phyloP scores from a whole-genome alignment of 1,284 basidiomycete species.

The Pascua guehoae region DNA sequence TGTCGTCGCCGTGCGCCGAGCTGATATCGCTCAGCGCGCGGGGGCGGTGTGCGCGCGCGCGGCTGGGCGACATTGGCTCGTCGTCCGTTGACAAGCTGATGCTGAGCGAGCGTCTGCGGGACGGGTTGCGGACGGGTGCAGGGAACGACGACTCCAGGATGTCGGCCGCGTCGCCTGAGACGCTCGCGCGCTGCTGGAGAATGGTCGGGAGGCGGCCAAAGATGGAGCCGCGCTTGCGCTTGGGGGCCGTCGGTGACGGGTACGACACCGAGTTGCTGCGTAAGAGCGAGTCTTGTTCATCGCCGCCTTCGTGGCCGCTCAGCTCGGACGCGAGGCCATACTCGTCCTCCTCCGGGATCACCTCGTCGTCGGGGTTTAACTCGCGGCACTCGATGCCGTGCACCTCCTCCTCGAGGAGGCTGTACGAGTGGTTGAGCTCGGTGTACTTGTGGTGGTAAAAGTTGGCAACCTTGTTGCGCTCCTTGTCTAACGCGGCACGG shows the following conservation, averaged over 20 bases:
- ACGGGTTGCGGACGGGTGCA: slow-evolving; percentile 16
- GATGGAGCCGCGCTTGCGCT: slow-evolving; percentile 19
- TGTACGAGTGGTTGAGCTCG: slow-evolving; percentile 64
- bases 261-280: slow-evolving; percentile 3
- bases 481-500: slow-evolving; percentile 70
- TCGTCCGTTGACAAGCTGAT: slow-evolving; percentile 1
- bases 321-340: not conserved
- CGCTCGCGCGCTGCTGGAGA: slow-evolving; percentile 5
- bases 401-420: slow-evolving; percentile 65
- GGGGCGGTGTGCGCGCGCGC: slow-evolving; percentile 2
- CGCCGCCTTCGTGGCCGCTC: slow-evolving; percentile 56
- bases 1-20: slow-evolving; percentile 19
- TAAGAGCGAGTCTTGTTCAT: slow-evolving; percentile 45
- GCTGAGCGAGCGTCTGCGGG: slow-evolving; percentile 16
- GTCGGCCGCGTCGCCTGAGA: slow-evolving; percentile 37
- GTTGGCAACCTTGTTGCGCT: slow-evolving; percentile 72
- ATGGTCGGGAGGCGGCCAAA: slow-evolving; percentile 18
- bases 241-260: not conserved
- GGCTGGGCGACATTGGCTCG: slow-evolving; percentile 13
- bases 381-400: slow-evolving; percentile 64
- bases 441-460: slow-evolving; percentile 79
- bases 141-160: slow-evolving; percentile 42
- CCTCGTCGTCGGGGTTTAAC: slow-evolving; percentile 50
- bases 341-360: slow-evolving; percentile 55
- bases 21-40: slow-evolving; percentile 30